Percentiles rank a stretch among this genome's conserved stretches.
Conservation (phyloP, 1,284 basidiomycete genomes). For the Cryptococcus sp. region DNA sequence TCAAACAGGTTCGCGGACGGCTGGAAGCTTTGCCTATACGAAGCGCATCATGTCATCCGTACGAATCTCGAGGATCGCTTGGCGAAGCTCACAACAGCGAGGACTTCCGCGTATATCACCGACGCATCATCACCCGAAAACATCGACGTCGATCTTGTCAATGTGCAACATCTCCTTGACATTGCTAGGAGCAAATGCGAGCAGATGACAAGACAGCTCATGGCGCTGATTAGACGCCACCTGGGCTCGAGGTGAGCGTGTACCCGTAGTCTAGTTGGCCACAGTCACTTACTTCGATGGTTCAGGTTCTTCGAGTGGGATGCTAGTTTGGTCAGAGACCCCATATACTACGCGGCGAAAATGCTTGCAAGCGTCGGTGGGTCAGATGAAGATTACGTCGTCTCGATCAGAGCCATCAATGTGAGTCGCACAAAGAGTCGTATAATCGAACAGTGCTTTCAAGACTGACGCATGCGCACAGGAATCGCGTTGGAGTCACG, state of each 20-base stretch:
- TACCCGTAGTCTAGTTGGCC: not conserved
- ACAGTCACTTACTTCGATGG: constrained; percentile 54
- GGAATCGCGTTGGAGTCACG: constrained; percentile 77
- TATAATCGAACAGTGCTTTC: not conserved
- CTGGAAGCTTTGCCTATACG: constrained; percentile 57
- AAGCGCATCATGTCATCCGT: constrained; percentile 50
- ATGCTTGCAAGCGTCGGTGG: constrained; percentile 63
- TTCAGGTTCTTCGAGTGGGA: constrained; percentile 73
- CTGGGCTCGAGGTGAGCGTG: constrained; percentile 34
- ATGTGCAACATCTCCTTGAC: constrained; percentile 56
- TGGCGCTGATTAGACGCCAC: constrained; percentile 60
- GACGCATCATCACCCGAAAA: constrained; percentile 17
- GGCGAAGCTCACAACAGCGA: constrained; percentile 13
- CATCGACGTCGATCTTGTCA: constrained; percentile 20
- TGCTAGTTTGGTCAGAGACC: constrained; percentile 68
- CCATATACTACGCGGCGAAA: constrained; percentile 70
- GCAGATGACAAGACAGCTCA: constrained; percentile 53
- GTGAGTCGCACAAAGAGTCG: constrained; percentile 54
- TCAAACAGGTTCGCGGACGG: constrained; percentile 68
- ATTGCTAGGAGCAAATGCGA: constrained; percentile 61
- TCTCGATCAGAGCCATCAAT: constrained; percentile 69
- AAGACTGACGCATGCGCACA: constrained; percentile 47
- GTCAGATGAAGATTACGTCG: constrained; percentile 66
- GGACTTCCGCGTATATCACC: constrained; percentile 22
- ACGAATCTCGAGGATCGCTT: constrained; percentile 47